Evolutionary conservation across 495 filamentous ascomycete genomes (phyloP).

Genomic region (Cryomyces minteri): DNA sequence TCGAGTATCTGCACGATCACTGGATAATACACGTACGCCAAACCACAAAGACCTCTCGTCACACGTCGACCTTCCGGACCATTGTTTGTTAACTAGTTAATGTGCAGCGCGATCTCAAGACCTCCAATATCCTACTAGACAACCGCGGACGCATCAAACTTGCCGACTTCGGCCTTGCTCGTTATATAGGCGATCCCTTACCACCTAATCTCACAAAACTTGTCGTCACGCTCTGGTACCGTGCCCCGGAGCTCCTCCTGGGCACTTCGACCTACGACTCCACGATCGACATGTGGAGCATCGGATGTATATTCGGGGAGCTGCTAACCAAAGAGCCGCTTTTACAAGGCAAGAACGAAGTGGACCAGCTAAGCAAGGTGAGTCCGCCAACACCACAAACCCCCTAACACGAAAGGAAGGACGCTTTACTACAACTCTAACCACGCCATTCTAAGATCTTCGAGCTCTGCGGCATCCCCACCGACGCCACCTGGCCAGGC

Average conservation of each 20-base stretch:
- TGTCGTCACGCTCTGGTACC: slow-evolving; percentile 96
- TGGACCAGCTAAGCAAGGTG: slow-evolving; percentile 57
- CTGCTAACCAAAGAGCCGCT: slow-evolving; percentile 68
- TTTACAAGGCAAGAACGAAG: slow-evolving; percentile 85
- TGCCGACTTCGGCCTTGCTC: slow-evolving; percentile 95
- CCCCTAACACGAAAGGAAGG: neutral
- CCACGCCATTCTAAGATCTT: slow-evolving; percentile 40
- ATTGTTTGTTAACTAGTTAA: slow-evolving; percentile 1
- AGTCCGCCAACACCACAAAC: neutral
- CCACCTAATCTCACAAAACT: slow-evolving; percentile 74
- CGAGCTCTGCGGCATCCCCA: slow-evolving; percentile 76
- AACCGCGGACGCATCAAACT: slow-evolving; percentile 93
- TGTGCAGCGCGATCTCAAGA: slow-evolving; percentile 65
- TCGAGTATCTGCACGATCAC: slow-evolving; percentile 70
- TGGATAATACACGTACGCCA: slow-evolving; percentile 59
- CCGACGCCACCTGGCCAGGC: slow-evolving; percentile 60
- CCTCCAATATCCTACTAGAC: slow-evolving; percentile 85
- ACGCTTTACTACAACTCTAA: neutral
- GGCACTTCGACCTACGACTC: slow-evolving; percentile 59
- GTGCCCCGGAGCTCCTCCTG: slow-evolving; percentile 76
- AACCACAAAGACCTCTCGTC: no score
- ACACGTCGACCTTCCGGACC: no score
- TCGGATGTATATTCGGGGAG: slow-evolving; percentile 94
- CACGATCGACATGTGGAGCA: slow-evolving; percentile 84
- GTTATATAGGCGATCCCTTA: slow-evolving; percentile 62